Conservation (phyloP, 495 filamentous ascomycete species). For the Glonium stellatum region DNA sequence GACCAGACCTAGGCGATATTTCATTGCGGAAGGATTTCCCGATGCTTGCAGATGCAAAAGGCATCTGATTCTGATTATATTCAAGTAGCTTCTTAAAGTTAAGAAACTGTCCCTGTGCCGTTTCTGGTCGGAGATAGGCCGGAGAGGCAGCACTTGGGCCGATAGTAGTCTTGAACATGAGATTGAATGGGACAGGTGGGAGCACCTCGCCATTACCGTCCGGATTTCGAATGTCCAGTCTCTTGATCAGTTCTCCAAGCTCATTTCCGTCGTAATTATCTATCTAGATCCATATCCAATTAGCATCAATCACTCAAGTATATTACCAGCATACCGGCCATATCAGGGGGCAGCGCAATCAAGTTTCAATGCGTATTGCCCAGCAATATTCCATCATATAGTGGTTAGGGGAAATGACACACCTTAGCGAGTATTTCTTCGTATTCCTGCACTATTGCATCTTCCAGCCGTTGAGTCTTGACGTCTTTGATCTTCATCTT, state of each 20-base stretch:
- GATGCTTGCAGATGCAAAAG: conserved; percentile 69
- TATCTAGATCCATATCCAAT: too few relatives aligned
- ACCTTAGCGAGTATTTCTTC: conserved; percentile 63
- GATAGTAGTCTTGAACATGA: conserved; percentile 68
- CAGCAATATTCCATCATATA: too few relatives aligned
- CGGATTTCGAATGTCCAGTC: conserved; percentile 61
- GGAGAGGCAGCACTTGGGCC: conserved; percentile 41
- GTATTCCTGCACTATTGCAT: conserved; percentile 58
- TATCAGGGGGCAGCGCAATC: too few relatives aligned
- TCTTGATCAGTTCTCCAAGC: conserved; percentile 60
- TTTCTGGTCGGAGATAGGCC: not conserved
- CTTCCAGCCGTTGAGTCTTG: conserved; percentile 56
- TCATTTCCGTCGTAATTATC: conserved; percentile 64
- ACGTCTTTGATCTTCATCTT: conserved; percentile 54
- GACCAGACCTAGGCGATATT: conserved; percentile 60
- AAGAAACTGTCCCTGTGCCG: conserved; percentile 23
- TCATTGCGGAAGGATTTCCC: conserved; percentile 72
- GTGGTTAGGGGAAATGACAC: too few relatives aligned
- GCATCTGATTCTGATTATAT: conserved; percentile 65
- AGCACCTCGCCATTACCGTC: conserved; percentile 50
- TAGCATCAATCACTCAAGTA: too few relatives aligned
- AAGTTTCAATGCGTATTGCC: too few relatives aligned
- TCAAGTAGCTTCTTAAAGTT: conserved; percentile 66
- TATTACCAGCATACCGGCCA: too few relatives aligned
- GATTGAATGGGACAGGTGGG: conserved; percentile 61